phyloP scores from a whole-genome alignment of 176 grass and related monocot genomes.

The Avena atlantica region DNA sequence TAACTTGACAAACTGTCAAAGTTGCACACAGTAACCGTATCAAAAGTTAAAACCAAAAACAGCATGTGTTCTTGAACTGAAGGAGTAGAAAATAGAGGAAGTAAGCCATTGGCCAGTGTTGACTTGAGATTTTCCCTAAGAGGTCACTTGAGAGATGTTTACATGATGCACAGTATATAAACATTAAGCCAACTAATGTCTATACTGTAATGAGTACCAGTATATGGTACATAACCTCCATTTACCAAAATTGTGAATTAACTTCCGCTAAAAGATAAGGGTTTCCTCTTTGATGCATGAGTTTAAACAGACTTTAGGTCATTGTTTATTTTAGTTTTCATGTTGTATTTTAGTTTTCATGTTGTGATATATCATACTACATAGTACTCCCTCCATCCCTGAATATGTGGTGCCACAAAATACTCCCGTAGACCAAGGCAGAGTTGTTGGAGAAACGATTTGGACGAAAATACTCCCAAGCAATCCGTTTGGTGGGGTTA shows the following conservation, averaged over 20 bases:
- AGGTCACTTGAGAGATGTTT: background rate
- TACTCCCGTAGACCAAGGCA: background rate
- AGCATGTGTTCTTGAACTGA: background rate
- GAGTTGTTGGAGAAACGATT: background rate
- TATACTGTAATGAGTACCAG: background rate
- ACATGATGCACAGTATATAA: background rate
- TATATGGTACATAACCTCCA: background rate
- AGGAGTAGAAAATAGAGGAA: background rate
- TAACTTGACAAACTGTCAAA: background rate
- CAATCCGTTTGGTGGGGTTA: no score
- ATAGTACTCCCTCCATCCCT: background rate
- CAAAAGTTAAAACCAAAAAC: background rate
- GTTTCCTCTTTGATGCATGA: background rate
- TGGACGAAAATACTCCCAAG: no score
- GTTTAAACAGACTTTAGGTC: background rate
- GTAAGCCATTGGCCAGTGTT: background rate
- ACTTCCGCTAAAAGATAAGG: background rate
- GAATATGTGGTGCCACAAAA: background rate
- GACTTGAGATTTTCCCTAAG: background rate
- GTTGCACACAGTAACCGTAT: background rate
- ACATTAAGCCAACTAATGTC: background rate
- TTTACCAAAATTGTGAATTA: slow-evolving; percentile 11
- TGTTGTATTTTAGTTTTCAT: background rate
- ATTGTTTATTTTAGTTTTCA: background rate
- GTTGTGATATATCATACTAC: slow-evolving; percentile 5